A percentile compares a stretch with the other conserved stretches of the same genome.
These are phyloP conservation scores for Clathrus columnatus DNA, from an alignment of 768 basidiomycete species.

Conservation along the genomic window DNA sequence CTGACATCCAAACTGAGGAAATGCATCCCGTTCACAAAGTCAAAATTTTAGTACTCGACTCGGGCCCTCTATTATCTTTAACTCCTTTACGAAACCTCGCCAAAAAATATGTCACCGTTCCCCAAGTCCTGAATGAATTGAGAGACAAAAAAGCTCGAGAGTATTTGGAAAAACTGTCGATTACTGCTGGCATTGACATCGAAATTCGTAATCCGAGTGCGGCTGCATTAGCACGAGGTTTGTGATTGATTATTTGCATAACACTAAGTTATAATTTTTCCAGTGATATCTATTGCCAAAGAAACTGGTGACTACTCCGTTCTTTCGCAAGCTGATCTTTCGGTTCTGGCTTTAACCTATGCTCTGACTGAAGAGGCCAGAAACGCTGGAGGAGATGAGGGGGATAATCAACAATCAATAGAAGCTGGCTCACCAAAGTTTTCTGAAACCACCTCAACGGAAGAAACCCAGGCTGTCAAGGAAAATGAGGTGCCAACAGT, in stretches of 20 bases:
- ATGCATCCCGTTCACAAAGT: slow-evolving; percentile 44
- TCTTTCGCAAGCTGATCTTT: slow-evolving; percentile 83
- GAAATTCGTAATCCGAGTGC: slow-evolving; percentile 63
- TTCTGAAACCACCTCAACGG: too few species aligned
- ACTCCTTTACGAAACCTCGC: slow-evolving; percentile 87
- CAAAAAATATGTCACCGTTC: slow-evolving; percentile 76
- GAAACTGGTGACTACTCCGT: slow-evolving; percentile 95
- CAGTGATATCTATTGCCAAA: slow-evolving; percentile 88
- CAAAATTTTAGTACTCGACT: slow-evolving; percentile 75
- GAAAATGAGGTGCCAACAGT: neutral
- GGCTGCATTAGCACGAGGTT: slow-evolving; percentile 42
- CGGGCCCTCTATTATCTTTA: slow-evolving; percentile 84
- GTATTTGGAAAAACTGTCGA: slow-evolving; percentile 71
- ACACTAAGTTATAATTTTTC: neutral
- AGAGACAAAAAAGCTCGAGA: slow-evolving; percentile 82
- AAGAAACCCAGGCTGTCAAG: neutral
- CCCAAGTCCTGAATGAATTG: slow-evolving; percentile 83
- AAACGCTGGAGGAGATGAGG: slow-evolving; percentile 28
- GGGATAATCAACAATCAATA: neutral
- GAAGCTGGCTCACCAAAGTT: too few species aligned
- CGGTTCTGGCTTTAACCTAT: slow-evolving; percentile 83
- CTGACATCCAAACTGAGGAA: neutral
- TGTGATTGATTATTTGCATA: neutral
- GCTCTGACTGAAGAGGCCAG: slow-evolving; percentile 52
- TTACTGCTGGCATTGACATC: slow-evolving; percentile 69